Base-by-base conservation (phyloP, 148 eudicot species). In the Talinum fruticosum region DNA sequence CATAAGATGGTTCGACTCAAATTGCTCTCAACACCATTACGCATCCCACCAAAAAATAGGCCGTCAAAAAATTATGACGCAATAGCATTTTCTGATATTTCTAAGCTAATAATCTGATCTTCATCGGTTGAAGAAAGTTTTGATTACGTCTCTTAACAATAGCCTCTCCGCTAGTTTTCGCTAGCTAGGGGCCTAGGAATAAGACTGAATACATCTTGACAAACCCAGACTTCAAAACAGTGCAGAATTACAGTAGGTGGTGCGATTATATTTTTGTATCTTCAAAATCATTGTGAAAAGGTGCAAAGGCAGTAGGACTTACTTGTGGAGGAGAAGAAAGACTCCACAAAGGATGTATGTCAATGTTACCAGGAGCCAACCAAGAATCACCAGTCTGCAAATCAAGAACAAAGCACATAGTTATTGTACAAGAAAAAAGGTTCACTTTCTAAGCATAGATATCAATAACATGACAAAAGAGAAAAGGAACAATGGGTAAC, bases 281-380 rank as follows among this genome's bases (percentile, higher is more conserved):
- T 37, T 35, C 3, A 57, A 19, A 37, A 21, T 68, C 8, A 45
- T 15, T 41, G 29, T 47, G 69, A 7, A 32, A 41, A 30, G 38
- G 28, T 44, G 44, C 14, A 70, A 38, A 33, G 1, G 18, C 24
- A 23, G 47, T 24, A 37, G 28, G 49, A 80, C 99, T 81, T 90
- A 95, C 99, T 93, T 93, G 88, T 95, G 93, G 57, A 95, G 88
- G 73, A 90, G 85, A 6, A 95, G 89, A 82, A 95, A 95, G 47
- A 91, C 73, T 66, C 94, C 99, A 74, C 91, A 87, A 69, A 91
- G 74, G 78, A 95, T 73, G 74, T 93, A 93, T 62, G 99, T 91
- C 84, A 82, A 83, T 0, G 97, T 82, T 16, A 95, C 91, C 16
- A 93, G 87, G 79, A 95, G 74, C 97, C 97, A 95, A 28, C 96